Evolutionary conservation across 257 asterid genomes (phyloP).

Genomic region (Buddleja alternifolia): DNA sequence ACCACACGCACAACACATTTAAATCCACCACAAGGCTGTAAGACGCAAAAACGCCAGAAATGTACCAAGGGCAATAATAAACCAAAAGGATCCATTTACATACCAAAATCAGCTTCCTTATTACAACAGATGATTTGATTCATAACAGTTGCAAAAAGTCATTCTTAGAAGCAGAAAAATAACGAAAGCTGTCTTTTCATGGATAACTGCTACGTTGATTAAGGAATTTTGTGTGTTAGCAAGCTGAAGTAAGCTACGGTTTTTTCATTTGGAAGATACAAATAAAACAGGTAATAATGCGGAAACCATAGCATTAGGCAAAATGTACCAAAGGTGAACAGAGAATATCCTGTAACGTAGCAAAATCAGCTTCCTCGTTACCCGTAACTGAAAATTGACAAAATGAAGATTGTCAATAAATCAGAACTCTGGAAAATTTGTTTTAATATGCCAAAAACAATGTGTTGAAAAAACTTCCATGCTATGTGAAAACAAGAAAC

Average conservation of each 20-base stretch:
- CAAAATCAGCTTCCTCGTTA: constrained; percentile 1
- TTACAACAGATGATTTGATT: no score
- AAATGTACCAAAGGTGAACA: constrained; percentile 15
- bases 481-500: not conserved
- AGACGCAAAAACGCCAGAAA: not conserved
- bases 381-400: not conserved
- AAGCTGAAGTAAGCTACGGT: no score
- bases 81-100: not conserved
- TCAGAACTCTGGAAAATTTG: not conserved
- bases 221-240: not conserved
- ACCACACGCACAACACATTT: constrained; percentile 22
- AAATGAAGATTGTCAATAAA: not conserved
- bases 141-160: no score
- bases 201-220: not conserved
- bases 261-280: no score
- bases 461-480: not conserved
- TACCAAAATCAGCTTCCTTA: no score
- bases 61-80: no score
- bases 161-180: no score
- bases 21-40: not conserved
- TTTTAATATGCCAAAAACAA: not conserved
- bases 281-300: no score
- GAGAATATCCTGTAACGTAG: constrained; percentile 19
- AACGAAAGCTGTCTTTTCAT: not conserved
- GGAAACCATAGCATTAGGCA: not conserved